Conservation (phyloP, 1,284 basidiomycete genomes). For the Coniferiporia weirii region DNA sequence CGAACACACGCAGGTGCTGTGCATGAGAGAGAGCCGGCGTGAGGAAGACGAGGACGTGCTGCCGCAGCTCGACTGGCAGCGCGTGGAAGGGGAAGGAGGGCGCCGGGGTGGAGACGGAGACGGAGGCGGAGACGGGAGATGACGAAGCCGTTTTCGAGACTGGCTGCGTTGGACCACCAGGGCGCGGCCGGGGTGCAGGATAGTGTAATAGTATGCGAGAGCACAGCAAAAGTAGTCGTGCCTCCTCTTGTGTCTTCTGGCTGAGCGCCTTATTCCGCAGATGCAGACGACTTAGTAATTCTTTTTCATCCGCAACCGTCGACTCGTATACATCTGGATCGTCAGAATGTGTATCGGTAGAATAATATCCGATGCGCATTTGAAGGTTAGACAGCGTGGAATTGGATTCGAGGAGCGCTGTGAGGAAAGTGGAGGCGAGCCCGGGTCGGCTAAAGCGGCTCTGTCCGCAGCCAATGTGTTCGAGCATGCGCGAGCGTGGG, state of each 20-base stretch:
- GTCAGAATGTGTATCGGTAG: no score
- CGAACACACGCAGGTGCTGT: conserved; percentile 52
- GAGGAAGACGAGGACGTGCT: conserved; percentile 52
- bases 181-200: neutral
- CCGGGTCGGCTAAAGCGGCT: conserved; percentile 48
- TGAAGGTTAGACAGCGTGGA: conserved; percentile 47
- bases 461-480: conserved; percentile 48
- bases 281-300: conserved; percentile 36
- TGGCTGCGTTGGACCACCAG: neutral
- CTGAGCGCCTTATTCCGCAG: conserved; percentile 46
- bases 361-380: conserved; percentile 37
- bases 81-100: conserved; percentile 32
- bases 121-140: neutral
- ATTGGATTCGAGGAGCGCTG: conserved; percentile 42
- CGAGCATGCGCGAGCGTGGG: conserved; percentile 40
- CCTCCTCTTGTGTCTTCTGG: conserved; percentile 41
- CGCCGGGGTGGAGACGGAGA: no score
- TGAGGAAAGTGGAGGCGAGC: conserved; percentile 41
- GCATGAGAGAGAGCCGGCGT: conserved; percentile 51
- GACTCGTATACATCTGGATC: no score
- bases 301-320: conserved; percentile 20
- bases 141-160: neutral
- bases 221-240: conserved; percentile 46
- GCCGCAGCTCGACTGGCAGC: conserved; percentile 57
- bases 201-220: conserved; percentile 45